Base-by-base conservation (phyloP, 2,329 filamentous ascomycete genomes). In the Alternaria sp. region DNA sequence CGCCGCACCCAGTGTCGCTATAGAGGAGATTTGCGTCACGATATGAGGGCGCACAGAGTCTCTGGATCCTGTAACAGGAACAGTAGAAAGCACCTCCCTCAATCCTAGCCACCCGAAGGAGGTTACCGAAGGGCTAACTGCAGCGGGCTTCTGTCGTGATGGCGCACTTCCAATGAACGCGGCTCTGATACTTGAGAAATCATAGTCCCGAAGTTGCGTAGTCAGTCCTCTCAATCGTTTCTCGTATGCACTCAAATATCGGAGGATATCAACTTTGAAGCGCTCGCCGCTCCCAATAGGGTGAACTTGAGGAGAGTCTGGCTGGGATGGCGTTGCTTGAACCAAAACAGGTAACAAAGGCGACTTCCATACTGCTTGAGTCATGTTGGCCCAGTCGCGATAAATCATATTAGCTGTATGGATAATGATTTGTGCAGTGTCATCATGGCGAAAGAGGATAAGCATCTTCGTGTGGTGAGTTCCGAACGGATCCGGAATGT, bases 321-420 rank as follows among this genome's bases (percentile, higher is more conserved):
- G 2, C 43, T 55, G 59, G 12, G 15, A 28, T 5, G 36, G 23
- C 2, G 51, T 10, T 30, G 17, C 54, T 9, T 40, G 5, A 67
- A 69, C 6, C 72, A 61, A 10, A 5, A 87, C 79, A 1, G 91
- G 89, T 1, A 97, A 86, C 2, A 87, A 75, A 1, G 92, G 92
- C 0, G 92, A 95, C 54, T 82, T 84, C 93, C 93, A 97, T 6
- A 92, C 87, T 1, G 88, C 93, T 77, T 97, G 93, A 1, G 90
- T 91, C 91, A 97, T 92, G 70, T 96, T 96, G 2, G 84, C 86
- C 93, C 93, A 97, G 77, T 97, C 93, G 59, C 90, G 89, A 5
- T 85, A 75, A n/a, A 97, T 95, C 90, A 97, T 93, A 71, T 97
- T 97, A 17, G 93, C 93, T 0, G 93, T 97, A 71, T 96, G 92